These are phyloP conservation scores for Backusella tarrabulga DNA, from an alignment of 192 early-diverging fungal species.

Conservation along the genomic window DNA sequence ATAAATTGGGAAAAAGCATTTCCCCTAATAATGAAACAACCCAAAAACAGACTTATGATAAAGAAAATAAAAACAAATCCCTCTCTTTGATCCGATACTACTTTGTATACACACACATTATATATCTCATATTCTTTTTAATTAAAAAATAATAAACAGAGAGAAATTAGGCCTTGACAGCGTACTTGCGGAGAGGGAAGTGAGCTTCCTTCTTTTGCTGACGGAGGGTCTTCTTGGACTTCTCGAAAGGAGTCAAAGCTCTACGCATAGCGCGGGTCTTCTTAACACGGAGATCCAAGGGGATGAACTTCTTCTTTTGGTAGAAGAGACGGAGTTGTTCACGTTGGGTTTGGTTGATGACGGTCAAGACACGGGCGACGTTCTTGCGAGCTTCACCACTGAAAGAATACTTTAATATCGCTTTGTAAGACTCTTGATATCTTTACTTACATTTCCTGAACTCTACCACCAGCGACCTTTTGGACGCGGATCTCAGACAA, in stretches of 20 bases:
- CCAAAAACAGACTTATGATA: not conserved
- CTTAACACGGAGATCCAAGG: constrained; percentile 96
- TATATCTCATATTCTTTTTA: not conserved
- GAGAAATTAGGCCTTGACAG: constrained; percentile 74
- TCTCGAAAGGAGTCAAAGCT: constrained; percentile 83
- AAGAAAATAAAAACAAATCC: not conserved
- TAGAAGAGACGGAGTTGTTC: constrained; percentile 88
- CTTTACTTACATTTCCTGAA: constrained; percentile 11
- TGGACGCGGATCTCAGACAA: constrained; percentile 92
- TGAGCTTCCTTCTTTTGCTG: constrained; percentile 86
- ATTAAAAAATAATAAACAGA: not conserved
- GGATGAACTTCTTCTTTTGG: constrained; percentile 93
- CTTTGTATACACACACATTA: not conserved
- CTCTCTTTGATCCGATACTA: not conserved
- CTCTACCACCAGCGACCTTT: constrained; percentile 58
- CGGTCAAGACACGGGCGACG: constrained; percentile 93
- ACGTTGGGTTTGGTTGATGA: constrained; percentile 92
- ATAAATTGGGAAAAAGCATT: not conserved
- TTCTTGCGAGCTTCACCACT: constrained; percentile 89
- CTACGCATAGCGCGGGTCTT: constrained; percentile 99
- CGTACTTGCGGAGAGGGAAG: constrained; percentile 93
- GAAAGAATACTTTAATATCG: not conserved
- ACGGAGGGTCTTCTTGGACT: constrained; percentile 79
- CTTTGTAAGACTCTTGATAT: not conserved
- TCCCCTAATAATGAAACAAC: not conserved